These are phyloP conservation scores for Colletotrichum sp. DNA, from an alignment of 2,329 filamentous ascomycete genomes.

Conservation along the genomic window DNA sequence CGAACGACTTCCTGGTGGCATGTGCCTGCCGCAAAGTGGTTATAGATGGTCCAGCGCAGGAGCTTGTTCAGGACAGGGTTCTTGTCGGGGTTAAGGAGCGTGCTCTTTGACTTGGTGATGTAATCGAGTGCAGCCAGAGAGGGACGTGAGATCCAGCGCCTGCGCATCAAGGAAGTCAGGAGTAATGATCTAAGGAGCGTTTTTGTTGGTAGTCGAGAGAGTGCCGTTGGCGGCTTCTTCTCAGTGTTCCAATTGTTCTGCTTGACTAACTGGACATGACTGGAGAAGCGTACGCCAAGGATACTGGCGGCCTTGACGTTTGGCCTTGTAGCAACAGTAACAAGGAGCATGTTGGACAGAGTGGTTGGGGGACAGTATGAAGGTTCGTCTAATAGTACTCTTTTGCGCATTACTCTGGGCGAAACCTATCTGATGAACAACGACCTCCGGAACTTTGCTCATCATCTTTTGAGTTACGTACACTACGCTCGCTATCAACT, in stretches of 20 bases:
- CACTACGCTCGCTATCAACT: neutral
- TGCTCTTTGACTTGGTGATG: slow-evolving; percentile 1
- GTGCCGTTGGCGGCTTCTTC: neutral
- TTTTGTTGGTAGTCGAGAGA: neutral
- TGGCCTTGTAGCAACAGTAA: neutral
- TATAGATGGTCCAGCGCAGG: slow-evolving; percentile 85
- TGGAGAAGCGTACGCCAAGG: neutral
- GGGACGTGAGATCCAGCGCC: neutral
- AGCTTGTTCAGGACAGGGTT: slow-evolving; percentile 75
- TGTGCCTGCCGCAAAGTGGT: slow-evolving; percentile 90
- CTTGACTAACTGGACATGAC: neutral
- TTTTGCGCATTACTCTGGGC: neutral
- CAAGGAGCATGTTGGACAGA: neutral
- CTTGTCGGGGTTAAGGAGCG: slow-evolving; percentile 69
- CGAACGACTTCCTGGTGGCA: slow-evolving; percentile 69
- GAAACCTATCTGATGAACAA: neutral
- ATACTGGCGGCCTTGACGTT: neutral
- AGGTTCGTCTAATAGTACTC: neutral
- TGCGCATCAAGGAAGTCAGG: neutral
- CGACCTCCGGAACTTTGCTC: neutral
- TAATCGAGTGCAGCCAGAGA: neutral
- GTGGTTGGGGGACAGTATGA: neutral
- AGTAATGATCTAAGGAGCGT: neutral
- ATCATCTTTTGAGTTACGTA: neutral
- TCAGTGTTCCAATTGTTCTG: neutral